A percentile compares a stretch with the other conserved stretches of the same genome.
Conservation (phyloP, 495 filamentous ascomycete species). For the Gamarada debralockiae region DNA sequence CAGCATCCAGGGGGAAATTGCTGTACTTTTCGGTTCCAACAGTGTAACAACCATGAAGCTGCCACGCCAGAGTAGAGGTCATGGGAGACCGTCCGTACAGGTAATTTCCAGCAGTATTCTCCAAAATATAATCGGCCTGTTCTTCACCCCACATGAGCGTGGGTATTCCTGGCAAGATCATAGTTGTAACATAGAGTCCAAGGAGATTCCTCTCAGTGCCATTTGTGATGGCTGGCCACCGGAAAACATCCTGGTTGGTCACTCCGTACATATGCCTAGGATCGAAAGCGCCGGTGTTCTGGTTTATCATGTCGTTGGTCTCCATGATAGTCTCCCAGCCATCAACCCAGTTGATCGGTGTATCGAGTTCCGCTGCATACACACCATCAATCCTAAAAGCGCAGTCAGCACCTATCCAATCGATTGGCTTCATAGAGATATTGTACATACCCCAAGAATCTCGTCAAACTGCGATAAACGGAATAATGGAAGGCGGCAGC, state of each 20-base stretch:
- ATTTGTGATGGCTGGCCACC: constrained; percentile 64
- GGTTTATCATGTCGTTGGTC: constrained; percentile 63
- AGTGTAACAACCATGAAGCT: constrained; percentile 63
- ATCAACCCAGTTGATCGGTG: constrained; percentile 42
- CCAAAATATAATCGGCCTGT: constrained; percentile 64
- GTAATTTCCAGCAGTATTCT: constrained; percentile 66
- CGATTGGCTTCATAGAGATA: background rate
- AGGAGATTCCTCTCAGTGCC: constrained; percentile 61
- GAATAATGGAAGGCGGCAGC: constrained; percentile 69
- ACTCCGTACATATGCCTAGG: constrained; percentile 68
- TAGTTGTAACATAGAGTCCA: constrained; percentile 58
- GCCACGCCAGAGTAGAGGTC: constrained; percentile 64
- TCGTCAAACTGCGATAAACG: constrained; percentile 62
- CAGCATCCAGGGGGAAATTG: constrained; percentile 50
- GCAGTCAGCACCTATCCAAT: constrained; percentile 38
- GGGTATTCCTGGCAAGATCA: constrained; percentile 65
- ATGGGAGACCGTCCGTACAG: constrained; percentile 68
- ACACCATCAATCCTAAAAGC: constrained; percentile 52
- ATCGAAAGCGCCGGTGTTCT: constrained; percentile 59
- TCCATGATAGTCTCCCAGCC: constrained; percentile 57
- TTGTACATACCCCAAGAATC: constrained; percentile 45
- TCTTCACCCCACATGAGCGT: constrained; percentile 68
- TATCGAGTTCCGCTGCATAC: too few species aligned
- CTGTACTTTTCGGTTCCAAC: constrained; percentile 53
- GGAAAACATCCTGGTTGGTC: constrained; percentile 73